These are phyloP conservation scores for Ricinus communis DNA, from an alignment of 345 rosid genomes.

Conservation along the genomic window DNA sequence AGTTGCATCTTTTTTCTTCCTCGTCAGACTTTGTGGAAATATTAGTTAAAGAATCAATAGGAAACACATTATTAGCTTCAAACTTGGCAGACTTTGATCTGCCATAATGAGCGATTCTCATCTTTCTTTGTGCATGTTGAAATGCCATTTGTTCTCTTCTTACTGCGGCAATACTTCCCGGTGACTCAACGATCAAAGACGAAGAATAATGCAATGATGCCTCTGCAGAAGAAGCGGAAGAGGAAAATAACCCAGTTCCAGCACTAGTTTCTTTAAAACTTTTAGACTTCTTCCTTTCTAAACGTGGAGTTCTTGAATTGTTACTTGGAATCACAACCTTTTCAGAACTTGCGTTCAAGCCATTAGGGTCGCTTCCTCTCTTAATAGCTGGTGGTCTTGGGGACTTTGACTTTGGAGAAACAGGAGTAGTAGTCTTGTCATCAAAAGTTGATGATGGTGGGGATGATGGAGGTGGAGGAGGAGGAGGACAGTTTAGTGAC, in stretches of 20 bases:
- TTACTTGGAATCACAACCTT: conserved; percentile 26
- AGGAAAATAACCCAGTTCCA: neutral
- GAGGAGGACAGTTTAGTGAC: conserved; percentile 18
- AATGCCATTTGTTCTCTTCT: conserved; percentile 64
- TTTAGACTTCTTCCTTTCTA: conserved; percentile 55
- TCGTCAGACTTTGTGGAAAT: neutral
- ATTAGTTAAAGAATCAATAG: conserved; percentile 21
- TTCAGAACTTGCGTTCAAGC: conserved; percentile 38
- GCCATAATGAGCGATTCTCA: conserved; percentile 67
- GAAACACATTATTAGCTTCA: conserved; percentile 34
- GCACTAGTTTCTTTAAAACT: conserved; percentile 42
- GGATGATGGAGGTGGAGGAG: conserved; percentile 26
- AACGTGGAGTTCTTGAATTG: neutral
- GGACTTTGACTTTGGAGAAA: conserved; percentile 39
- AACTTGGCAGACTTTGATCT: conserved; percentile 59
- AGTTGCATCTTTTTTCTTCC: conserved; percentile 45
- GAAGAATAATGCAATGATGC: conserved; percentile 22
- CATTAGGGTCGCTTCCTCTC: conserved; percentile 37
- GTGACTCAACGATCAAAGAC: conserved; percentile 42
- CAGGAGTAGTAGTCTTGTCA: conserved; percentile 23
- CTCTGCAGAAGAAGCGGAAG: conserved; percentile 11
- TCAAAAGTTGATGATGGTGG: conserved; percentile 17
- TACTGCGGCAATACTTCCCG: conserved; percentile 65
- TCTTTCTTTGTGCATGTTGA: conserved; percentile 57
- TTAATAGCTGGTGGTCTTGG: conserved; percentile 35